A percentile compares a stretch with the other conserved stretches of the same genome.
Evolutionary conservation across 2,329 filamentous ascomycete genomes (phyloP).

Genomic region (Penicillium sp.): DNA sequence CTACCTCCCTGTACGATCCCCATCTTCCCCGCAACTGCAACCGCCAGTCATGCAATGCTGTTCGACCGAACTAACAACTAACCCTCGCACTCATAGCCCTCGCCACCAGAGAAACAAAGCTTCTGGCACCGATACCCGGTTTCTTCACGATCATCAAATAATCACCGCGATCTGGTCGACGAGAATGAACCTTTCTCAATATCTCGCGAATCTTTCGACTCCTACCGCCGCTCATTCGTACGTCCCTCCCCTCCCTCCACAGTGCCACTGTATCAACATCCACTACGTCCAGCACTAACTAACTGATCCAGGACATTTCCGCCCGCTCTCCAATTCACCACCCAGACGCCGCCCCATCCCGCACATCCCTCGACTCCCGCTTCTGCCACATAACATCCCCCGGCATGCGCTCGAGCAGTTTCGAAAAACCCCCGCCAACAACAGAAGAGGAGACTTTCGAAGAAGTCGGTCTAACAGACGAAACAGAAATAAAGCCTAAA

Average conservation of each 20-base stretch:
- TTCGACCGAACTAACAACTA: no score
- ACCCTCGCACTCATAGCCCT: slow-evolving; percentile 64
- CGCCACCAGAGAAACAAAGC: slow-evolving; percentile 80
- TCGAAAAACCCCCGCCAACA: slow-evolving; percentile 65
- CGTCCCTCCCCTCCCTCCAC: slow-evolving; percentile 38
- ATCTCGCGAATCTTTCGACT: slow-evolving; percentile 95
- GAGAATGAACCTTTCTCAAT: slow-evolving; percentile 95
- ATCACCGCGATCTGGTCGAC: slow-evolving; percentile 66
- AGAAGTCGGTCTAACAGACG: slow-evolving; percentile 85
- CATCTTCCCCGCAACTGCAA: background rate
- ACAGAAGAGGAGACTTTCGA: slow-evolving; percentile 83
- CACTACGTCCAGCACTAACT: background rate
- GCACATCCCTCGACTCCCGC: slow-evolving; percentile 80
- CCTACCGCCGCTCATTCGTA: slow-evolving; percentile 94
- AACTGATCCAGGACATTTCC: slow-evolving; percentile 74
- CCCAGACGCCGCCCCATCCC: slow-evolving; percentile 62
- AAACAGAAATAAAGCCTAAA: slow-evolving; percentile 71
- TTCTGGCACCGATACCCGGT: slow-evolving; percentile 68
- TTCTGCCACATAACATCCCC: slow-evolving; percentile 66
- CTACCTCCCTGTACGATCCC: slow-evolving; percentile 77
- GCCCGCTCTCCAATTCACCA: slow-evolving; percentile 76
- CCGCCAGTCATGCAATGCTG: background rate
- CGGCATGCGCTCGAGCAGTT: slow-evolving; percentile 62
- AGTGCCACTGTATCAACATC: background rate
- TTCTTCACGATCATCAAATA: slow-evolving; percentile 56